Evolutionary conservation across 116 monocot genomes (phyloP).

Genomic region (Iris pallida): DNA sequence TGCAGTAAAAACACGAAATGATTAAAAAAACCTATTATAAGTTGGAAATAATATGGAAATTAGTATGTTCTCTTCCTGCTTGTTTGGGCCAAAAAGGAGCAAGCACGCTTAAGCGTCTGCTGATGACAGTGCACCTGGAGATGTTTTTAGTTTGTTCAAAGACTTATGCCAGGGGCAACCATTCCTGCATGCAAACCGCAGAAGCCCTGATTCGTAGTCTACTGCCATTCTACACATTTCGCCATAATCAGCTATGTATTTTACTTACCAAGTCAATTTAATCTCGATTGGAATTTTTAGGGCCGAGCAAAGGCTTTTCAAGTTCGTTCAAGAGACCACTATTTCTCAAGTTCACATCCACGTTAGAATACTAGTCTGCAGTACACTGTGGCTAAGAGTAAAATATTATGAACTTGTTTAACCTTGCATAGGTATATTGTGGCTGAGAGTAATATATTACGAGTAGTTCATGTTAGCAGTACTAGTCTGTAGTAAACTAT

Average conservation of each 20-base stretch:
- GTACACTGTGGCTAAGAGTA: too few species aligned
- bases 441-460: too few species aligned
- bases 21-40: too few species aligned
- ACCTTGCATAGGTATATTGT: too few species aligned
- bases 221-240: not conserved
- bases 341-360: too few species aligned
- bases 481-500: too few species aligned
- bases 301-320: constrained; percentile 43
- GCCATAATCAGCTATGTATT: not conserved
- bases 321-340: constrained; percentile 10
- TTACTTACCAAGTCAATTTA: constrained; percentile 50
- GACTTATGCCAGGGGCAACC: constrained; percentile 50
- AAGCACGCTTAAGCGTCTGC: constrained; percentile 42
- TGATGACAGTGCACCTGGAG: constrained; percentile 41
- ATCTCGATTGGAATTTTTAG: constrained; percentile 39
- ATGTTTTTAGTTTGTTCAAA: constrained; percentile 55
- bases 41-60: constrained; percentile 9
- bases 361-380: too few species aligned
- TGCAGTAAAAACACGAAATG: too few species aligned
- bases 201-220: too few species aligned
- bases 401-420: too few species aligned
- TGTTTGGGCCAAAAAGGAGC: constrained; percentile 52
- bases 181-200: constrained; percentile 28
- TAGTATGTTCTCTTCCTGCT: constrained; percentile 61
- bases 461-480: too few species aligned